Conservation (phyloP, 2,329 filamentous ascomycete species). For the Ceratocystis cacaofunesta region DNA sequence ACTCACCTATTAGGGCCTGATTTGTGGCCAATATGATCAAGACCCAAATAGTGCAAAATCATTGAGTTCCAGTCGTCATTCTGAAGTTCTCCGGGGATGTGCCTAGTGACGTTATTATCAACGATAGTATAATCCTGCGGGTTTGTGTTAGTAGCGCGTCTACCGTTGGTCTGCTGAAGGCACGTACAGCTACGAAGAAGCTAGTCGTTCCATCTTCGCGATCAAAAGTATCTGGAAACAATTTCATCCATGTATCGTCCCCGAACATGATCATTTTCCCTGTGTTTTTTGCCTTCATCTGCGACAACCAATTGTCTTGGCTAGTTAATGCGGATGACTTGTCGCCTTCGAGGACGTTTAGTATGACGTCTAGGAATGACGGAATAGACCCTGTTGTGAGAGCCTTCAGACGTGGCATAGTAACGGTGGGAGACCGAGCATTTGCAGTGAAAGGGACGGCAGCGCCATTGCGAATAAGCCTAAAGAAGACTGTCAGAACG, state of each 20-base stretch:
- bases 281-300: constrained; percentile 58
- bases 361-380: constrained; percentile 89
- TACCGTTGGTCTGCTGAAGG: not conserved
- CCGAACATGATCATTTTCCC: constrained; percentile 88
- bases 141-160: not conserved
- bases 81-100: constrained; percentile 61
- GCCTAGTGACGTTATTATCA: constrained; percentile 90
- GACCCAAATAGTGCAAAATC: constrained; percentile 86
- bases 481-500: constrained; percentile 25
- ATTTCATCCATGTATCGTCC: constrained; percentile 95
- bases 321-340: constrained; percentile 72
- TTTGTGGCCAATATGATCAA: constrained; percentile 97
- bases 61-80: constrained; percentile 80
- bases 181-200: constrained; percentile 88
- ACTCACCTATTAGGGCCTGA: constrained; percentile 65
- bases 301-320: constrained; percentile 92
- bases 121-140: constrained; percentile 92
- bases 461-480: constrained; percentile 66
- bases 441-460: constrained; percentile 91
- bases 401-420: constrained; percentile 94
- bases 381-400: constrained; percentile 97
- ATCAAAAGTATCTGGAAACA: constrained; percentile 81
- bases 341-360: constrained; percentile 92
- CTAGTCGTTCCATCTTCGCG: constrained; percentile 86
- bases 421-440: constrained; percentile 92